Base-by-base conservation (phyloP, 169 alveolate genomes). In the Plasmodium fragile region DNA sequence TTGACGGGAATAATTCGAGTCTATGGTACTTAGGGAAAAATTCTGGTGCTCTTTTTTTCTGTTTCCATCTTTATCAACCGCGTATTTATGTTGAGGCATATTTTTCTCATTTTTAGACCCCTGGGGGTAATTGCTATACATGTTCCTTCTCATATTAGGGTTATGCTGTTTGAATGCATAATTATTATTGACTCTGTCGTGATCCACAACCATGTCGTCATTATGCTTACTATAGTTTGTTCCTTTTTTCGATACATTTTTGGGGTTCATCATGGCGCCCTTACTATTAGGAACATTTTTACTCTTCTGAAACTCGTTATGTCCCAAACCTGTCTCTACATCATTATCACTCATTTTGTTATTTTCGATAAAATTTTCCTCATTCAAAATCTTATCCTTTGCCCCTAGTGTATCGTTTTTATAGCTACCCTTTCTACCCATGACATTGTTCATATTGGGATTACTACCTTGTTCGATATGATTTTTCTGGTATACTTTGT, bases 1-100 rank as follows among this genome's bases (percentile, higher is more conserved):
- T 39, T 92, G 65, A 65, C 79, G 81, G 36, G 87, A 75, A 80
- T 41, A 83, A 36, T 79, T 92, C 4, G 83, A 65, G 34, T 92
- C 92, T 59, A 83, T 73, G 1, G 92, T 73, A 79, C 79, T 92
- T 16, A 45, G 28, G 10, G 92, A 83, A 39, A 83, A 83, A 28
- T 79, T 92, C 7, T 92, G 87, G 52, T 92, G 59, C 79, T 92
- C 92, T 10, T 92, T 92, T 75, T 79, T 92, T 36, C 85, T 59
- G 22, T 59, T 32, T 22, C 71, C 81, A 59, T 92, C 92, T 39
- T 55, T 92, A 22, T 92, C 89, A 36, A 25, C 73, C 4, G 32
- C 43, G 71, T 79, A 79, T 13, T 75, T 73, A 69, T 75, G 79
- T 1, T 39, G 73, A 52, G 49, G 34, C 34, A 22, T 43, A 89